Evolutionary conservation across 1,284 basidiomycete genomes (phyloP).

Genomic region (Filobasidium uniguttulatum): DNA sequence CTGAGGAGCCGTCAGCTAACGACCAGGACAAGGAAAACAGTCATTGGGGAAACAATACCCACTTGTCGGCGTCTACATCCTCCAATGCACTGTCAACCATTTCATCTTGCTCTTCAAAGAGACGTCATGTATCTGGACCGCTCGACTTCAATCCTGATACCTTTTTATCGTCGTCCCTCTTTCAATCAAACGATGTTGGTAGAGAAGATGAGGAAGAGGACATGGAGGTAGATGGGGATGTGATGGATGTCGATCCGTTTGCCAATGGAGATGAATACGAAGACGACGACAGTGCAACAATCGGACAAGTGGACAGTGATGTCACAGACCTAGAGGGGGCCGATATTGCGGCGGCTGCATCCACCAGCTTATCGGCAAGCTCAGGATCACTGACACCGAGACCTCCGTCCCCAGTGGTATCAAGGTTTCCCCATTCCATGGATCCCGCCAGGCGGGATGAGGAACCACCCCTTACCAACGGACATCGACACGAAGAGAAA

Average conservation of each 20-base stretch:
- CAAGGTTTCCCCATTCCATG: constrained; percentile 17
- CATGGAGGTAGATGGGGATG: constrained; percentile 21
- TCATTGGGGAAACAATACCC: neutral
- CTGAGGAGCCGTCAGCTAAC: too few species aligned
- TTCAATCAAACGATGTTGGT: too few species aligned
- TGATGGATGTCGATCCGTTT: constrained; percentile 17
- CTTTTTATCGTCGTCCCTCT: constrained; percentile 23
- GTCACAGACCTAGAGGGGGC: neutral
- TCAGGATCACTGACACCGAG: constrained; percentile 33
- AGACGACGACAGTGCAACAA: neutral
- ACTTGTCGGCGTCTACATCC: too few species aligned
- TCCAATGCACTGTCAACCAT: too few species aligned
- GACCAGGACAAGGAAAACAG: neutral
- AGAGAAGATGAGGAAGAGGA: constrained; percentile 13
- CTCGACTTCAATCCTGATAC: constrained; percentile 25
- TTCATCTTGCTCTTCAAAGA: too few species aligned
- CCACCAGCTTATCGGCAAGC: constrained; percentile 6
- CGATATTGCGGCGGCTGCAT: constrained; percentile 11
- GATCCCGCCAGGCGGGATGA: constrained; percentile 10
- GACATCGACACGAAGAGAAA: constrained; percentile 1
- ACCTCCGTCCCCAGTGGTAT: constrained; percentile 22
- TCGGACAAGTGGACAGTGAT: neutral
- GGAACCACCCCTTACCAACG: neutral
- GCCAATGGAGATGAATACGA: constrained; percentile 12
- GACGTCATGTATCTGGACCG: too few species aligned